Evolutionary conservation across 225 moss, liverwort and hornwort genomes (phyloP).

Genomic region (Pleurozium schreberi): DNA sequence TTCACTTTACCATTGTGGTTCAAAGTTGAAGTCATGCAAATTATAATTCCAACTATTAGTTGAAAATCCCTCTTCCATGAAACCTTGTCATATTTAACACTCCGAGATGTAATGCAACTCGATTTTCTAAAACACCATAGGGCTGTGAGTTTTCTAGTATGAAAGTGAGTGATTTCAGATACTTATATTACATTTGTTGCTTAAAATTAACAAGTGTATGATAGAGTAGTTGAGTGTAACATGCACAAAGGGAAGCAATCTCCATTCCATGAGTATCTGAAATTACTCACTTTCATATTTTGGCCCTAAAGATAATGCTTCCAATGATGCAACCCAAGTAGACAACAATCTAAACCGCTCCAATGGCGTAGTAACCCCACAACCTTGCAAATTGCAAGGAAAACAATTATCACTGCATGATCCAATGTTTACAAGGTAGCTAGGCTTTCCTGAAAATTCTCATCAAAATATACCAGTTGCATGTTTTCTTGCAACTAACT

Average conservation of each 20-base stretch:
- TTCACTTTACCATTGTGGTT: background rate
- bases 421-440: background rate
- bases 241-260: background rate
- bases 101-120: background rate
- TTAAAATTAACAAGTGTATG: background rate
- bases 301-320: constrained; percentile 42
- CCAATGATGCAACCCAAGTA: constrained; percentile 37
- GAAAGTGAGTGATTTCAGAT: background rate
- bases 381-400: constrained; percentile 17
- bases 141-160: background rate
- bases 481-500: background rate
- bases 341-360: constrained; percentile 35
- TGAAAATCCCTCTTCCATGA: background rate
- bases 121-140: background rate
- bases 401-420: background rate
- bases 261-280: background rate
- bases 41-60: background rate
- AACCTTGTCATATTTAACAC: background rate
- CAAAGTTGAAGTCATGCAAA: background rate
- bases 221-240: background rate
- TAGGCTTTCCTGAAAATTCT: background rate
- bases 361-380: constrained; percentile 42
- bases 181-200: background rate
- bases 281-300: constrained; percentile 36
- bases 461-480: background rate